Evolutionary conservation across 2,329 filamentous ascomycete species (phyloP).

Genomic region (Teratosphaeria zuluensis): DNA sequence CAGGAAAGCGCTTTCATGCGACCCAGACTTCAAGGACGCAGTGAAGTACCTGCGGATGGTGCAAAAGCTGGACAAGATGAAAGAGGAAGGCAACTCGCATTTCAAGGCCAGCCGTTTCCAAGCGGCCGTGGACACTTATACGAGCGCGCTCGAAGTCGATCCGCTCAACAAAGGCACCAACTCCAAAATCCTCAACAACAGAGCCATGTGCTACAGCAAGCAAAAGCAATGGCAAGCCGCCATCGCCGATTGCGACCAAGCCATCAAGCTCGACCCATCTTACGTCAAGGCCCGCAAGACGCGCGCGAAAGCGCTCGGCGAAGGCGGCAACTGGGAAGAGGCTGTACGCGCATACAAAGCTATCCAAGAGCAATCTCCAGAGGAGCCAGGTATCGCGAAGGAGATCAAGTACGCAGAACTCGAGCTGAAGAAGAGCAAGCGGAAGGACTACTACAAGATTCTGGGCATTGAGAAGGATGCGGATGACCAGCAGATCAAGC

Average conservation of each 20-base stretch:
- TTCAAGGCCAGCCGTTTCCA: slow-evolving; percentile 81
- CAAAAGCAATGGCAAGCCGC: slow-evolving; percentile 76
- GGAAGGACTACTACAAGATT: slow-evolving; percentile 99
- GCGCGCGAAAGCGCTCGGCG: slow-evolving; percentile 79
- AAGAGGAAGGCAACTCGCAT: slow-evolving; percentile 81
- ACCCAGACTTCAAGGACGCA: slow-evolving; percentile 83
- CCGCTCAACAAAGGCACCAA: slow-evolving; percentile 84
- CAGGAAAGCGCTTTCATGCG: slow-evolving; percentile 76
- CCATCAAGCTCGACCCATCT: slow-evolving; percentile 68
- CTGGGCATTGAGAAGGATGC: slow-evolving; percentile 80
- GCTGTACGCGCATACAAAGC: slow-evolving; percentile 81
- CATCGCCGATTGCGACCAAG: slow-evolving; percentile 75
- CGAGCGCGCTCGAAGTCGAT: slow-evolving; percentile 73
- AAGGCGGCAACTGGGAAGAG: slow-evolving; percentile 84
- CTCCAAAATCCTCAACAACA: slow-evolving; percentile 88
- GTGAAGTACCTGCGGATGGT: slow-evolving; percentile 83
- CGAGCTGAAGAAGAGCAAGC: slow-evolving; percentile 92
- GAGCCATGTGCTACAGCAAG: slow-evolving; percentile 73
- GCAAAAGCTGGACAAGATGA: slow-evolving; percentile 85
- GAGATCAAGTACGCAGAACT: slow-evolving; percentile 86
- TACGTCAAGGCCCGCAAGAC: slow-evolving; percentile 92
- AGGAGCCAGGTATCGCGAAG: slow-evolving; percentile 68
- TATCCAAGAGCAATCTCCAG: slow-evolving; percentile 71
- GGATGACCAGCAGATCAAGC: slow-evolving; percentile 78
- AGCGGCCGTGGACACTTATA: slow-evolving; percentile 75